A percentile compares a stretch with the other conserved stretches of the same genome.
Conservation (phyloP, 2,329 filamentous ascomycete species). For the Hypoxylon sp. region DNA sequence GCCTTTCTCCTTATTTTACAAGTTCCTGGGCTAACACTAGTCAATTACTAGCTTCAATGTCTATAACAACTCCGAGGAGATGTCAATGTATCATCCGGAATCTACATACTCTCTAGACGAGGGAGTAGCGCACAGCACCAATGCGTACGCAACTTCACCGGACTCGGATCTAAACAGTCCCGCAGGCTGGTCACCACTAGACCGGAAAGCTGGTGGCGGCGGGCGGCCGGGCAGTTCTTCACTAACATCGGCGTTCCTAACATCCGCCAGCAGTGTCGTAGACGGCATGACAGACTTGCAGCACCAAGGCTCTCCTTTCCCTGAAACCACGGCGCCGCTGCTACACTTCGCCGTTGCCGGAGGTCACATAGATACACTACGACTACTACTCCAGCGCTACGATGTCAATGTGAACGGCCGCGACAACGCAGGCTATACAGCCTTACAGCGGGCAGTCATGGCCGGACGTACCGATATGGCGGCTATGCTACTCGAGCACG, state of each 20-base stretch:
- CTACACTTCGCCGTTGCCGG: slow-evolving; percentile 55
- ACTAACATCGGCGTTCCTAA: slow-evolving; percentile 41
- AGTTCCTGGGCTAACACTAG: slow-evolving; percentile 27
- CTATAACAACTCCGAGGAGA: slow-evolving; percentile 49
- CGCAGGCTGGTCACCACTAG: slow-evolving; percentile 48
- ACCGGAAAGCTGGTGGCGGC: slow-evolving; percentile 40
- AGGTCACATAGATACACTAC: slow-evolving; percentile 52
- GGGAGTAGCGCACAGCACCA: slow-evolving; percentile 45
- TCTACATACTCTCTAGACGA: slow-evolving; percentile 51
- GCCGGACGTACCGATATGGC: slow-evolving; percentile 55
- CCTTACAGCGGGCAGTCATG: slow-evolving; percentile 55
- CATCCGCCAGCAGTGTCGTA: slow-evolving; percentile 34
- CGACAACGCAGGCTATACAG: slow-evolving; percentile 53
- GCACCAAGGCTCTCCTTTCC: slow-evolving; percentile 44
- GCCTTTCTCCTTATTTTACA: neutral
- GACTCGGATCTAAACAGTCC: slow-evolving; percentile 50
- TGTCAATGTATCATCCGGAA: slow-evolving; percentile 51
- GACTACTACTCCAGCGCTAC: slow-evolving; percentile 51
- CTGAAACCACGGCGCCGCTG: slow-evolving; percentile 53
- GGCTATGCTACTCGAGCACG: slow-evolving; percentile 53
- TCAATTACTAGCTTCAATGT: slow-evolving; percentile 47
- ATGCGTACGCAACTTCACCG: slow-evolving; percentile 51
- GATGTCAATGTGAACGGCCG: slow-evolving; percentile 53
- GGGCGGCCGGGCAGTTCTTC: slow-evolving; percentile 47
- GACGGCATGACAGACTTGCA: slow-evolving; percentile 38